These are phyloP conservation scores for Filobasidium wieringae DNA, from an alignment of 768 basidiomycete genomes.

Conservation along the genomic window DNA sequence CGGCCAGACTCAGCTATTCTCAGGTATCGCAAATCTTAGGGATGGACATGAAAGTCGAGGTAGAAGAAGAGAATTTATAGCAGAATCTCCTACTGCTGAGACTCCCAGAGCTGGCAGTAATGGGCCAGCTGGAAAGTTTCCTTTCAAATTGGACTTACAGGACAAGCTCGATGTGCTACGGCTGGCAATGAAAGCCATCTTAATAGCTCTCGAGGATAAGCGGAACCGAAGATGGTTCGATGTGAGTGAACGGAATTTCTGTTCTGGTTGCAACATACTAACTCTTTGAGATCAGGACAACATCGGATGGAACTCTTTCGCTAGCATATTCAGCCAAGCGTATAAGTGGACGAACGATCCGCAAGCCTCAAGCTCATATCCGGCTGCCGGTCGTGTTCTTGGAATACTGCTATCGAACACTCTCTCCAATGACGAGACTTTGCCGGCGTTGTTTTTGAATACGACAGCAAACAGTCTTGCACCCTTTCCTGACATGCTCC, in stretches of 20 bases:
- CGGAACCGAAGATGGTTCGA: constrained; percentile 2
- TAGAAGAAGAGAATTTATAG: not conserved
- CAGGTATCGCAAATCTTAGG: not conserved
- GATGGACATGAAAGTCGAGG: not conserved
- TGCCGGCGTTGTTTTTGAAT: constrained; percentile 19
- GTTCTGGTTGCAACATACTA: too few relatives aligned
- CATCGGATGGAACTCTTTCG: not conserved
- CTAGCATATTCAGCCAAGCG: too few relatives aligned
- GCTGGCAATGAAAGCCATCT: not conserved
- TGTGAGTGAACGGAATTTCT: constrained; percentile 10
- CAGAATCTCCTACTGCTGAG: not conserved
- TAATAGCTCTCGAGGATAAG: not conserved
- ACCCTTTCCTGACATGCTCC: constrained; percentile 1
- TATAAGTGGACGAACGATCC: not conserved
- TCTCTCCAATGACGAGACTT: constrained; percentile 28
- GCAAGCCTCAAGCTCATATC: not conserved
- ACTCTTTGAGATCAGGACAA: too few relatives aligned
- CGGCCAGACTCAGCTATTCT: not conserved
- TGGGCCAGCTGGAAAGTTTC: not conserved
- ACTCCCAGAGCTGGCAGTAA: not conserved
- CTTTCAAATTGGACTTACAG: not conserved
- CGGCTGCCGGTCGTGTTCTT: constrained; percentile 12
- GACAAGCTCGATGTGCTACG: not conserved
- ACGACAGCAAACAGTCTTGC: not conserved
- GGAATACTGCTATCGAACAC: constrained; percentile 28